These are phyloP conservation scores for Syncephalastrum racemosum DNA, from an alignment of 371 early-diverging fungal genomes.

Conservation along the genomic window DNA sequence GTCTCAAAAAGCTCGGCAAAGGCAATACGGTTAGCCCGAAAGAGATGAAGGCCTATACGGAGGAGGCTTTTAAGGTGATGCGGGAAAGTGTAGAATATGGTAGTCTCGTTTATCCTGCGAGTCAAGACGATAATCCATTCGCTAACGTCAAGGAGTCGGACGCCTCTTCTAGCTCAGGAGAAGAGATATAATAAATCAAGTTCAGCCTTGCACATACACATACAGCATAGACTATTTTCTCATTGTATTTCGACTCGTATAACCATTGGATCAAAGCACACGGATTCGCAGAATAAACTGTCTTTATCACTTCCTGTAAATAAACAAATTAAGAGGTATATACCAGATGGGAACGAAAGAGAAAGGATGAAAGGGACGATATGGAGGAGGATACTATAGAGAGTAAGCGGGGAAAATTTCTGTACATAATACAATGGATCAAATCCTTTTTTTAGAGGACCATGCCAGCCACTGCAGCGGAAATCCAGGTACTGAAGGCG, in stretches of 20 bases:
- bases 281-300: too few relatives aligned
- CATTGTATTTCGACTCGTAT: too few relatives aligned
- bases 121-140: constrained; percentile 13
- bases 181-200: too few relatives aligned
- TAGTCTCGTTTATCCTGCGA: constrained; percentile 38
- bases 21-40: constrained; percentile 1
- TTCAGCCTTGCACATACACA: too few relatives aligned
- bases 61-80: constrained; percentile 48
- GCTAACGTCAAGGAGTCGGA: too few relatives aligned
- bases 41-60: constrained; percentile 6
- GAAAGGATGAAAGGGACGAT: background rate
- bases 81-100: constrained; percentile 54
- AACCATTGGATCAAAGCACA: too few relatives aligned
- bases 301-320: too few relatives aligned
- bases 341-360: too few relatives aligned
- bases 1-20: constrained; percentile 5
- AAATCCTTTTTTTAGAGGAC: constrained; percentile 24
- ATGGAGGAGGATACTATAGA: constrained; percentile 1
- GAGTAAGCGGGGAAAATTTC: background rate
- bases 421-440: constrained; percentile 1
- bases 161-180: too few relatives aligned
- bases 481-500: constrained; percentile 78
- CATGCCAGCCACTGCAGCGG: constrained; percentile 85
- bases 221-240: too few relatives aligned
- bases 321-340: too few relatives aligned